Conservation (phyloP, 371 early-diverging fungal species). For the Apophysomyces variabilis region DNA sequence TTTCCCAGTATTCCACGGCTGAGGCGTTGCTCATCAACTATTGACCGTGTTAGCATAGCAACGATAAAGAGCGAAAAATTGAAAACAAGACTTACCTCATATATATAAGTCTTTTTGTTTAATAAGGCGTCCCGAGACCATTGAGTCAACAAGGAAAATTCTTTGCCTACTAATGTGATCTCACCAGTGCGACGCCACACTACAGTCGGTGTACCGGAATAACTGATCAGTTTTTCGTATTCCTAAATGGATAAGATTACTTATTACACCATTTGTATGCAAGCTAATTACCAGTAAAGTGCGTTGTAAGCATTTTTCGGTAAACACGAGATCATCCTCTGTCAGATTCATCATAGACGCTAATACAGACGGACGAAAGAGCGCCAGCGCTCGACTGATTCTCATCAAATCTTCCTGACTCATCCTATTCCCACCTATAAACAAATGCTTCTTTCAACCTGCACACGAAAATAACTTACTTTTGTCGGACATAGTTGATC, state of each 20-base stretch:
- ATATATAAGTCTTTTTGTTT: constrained; percentile 71
- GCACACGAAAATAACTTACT: constrained; percentile 40
- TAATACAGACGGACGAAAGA: constrained; percentile 91
- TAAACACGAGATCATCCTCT: constrained; percentile 89
- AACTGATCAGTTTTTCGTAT: constrained; percentile 83
- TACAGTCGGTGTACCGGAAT: constrained; percentile 87
- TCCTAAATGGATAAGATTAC: constrained; percentile 51
- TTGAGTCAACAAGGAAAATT: constrained; percentile 82
- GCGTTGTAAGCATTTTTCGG: constrained; percentile 93
- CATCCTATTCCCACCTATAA: constrained; percentile 63
- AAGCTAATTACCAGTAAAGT: constrained; percentile 65
- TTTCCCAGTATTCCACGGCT: constrained; percentile 88
- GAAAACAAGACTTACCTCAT: constrained; percentile 49
- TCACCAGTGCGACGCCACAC: constrained; percentile 92
- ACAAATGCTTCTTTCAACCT: neutral
- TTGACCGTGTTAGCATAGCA: constrained; percentile 14
- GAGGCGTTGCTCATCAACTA: constrained; percentile 83
- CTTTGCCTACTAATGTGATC: constrained; percentile 85
- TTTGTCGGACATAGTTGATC: constrained; percentile 71
- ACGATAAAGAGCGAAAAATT: neutral
- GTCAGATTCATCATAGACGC: constrained; percentile 91
- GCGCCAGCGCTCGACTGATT: constrained; percentile 86
- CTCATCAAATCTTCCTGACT: constrained; percentile 85
- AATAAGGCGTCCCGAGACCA: constrained; percentile 78
- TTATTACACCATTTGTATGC: neutral